phyloP scores from a whole-genome alignment of 352 stramenopile genomes.

The Globisporangium uncinulatum region DNA sequence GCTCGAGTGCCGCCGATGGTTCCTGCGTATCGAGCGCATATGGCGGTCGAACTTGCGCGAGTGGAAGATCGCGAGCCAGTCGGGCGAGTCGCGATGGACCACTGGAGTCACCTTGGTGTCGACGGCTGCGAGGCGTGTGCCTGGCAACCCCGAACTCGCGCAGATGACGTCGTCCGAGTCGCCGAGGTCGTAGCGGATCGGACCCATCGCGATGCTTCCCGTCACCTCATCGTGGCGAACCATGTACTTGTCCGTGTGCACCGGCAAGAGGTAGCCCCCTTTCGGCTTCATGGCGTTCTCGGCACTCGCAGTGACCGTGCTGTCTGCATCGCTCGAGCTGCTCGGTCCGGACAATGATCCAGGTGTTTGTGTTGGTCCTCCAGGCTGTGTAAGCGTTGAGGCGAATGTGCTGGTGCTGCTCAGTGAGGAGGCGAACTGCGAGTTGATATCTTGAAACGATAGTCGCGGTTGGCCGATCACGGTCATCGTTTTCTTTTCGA shows the following conservation, averaged over 20 bases:
- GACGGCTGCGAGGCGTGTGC: slow-evolving; percentile 1
- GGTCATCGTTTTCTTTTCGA: slow-evolving; percentile 69
- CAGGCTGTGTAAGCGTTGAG: background rate
- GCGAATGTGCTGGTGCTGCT: background rate
- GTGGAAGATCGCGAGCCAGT: slow-evolving; percentile 41
- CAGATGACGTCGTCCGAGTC: background rate
- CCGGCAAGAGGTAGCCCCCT: slow-evolving; percentile 37
- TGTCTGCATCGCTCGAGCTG: background rate
- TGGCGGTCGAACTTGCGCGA: slow-evolving; percentile 64
- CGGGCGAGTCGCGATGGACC: slow-evolving; percentile 11
- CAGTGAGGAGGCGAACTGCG: background rate
- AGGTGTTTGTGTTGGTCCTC: background rate
- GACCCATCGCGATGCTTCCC: slow-evolving; percentile 1
- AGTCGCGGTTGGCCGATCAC: slow-evolving; percentile 42
- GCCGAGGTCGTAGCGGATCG: slow-evolving; percentile 1
- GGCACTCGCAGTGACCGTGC: background rate
- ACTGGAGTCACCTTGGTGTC: slow-evolving; percentile 4
- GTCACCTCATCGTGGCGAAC: slow-evolving; percentile 15
- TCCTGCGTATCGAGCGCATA: slow-evolving; percentile 59
- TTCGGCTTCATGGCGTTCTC: slow-evolving; percentile 13
- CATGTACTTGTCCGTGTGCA: slow-evolving; percentile 52
- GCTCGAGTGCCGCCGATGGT: slow-evolving; percentile 38
- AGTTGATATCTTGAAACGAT: slow-evolving; percentile 33
- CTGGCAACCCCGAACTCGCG: background rate
- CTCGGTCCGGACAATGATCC: background rate